Percentiles rank a stretch among this genome's conserved stretches.
phyloP scores from a whole-genome alignment of 192 early-diverging fungal genomes.

The Rhizophagus sp. region DNA sequence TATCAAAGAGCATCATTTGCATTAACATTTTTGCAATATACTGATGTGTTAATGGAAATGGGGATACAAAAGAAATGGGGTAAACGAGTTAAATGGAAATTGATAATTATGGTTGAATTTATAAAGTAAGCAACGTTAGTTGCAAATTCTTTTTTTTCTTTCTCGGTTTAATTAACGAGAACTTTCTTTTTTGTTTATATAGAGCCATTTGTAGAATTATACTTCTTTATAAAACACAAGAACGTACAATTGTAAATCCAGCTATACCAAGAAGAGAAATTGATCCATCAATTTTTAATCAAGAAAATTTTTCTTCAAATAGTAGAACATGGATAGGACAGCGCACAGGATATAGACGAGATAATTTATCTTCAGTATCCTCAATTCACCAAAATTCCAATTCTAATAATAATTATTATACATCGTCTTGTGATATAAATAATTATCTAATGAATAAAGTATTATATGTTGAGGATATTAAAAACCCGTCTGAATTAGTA shows the following conservation, averaged over 20 bases:
- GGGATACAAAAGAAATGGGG: constrained; percentile 65
- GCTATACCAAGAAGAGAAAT: constrained; percentile 26
- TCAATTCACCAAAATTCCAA: constrained; percentile 50
- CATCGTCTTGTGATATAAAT: constrained; percentile 46
- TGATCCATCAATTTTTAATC: constrained; percentile 23
- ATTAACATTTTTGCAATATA: constrained; percentile 70
- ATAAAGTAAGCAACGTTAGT: constrained; percentile 55
- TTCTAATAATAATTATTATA: constrained; percentile 59
- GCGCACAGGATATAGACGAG: not conserved
- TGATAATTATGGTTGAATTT: constrained; percentile 64
- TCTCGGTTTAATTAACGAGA: not conserved
- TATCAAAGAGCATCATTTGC: constrained; percentile 63
- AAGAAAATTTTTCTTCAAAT: not conserved
- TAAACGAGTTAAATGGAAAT: constrained; percentile 58
- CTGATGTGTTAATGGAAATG: constrained; percentile 81
- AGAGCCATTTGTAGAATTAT: constrained; percentile 31
- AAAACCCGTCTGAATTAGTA: constrained; percentile 72
- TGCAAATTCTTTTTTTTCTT: not conserved
- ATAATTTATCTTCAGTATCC: constrained; percentile 30
- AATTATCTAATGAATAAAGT: constrained; percentile 57
- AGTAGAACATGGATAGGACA: not conserved
- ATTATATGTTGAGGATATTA: constrained; percentile 62
- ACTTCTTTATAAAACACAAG: constrained; percentile 10
- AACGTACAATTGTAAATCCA: constrained; percentile 16
- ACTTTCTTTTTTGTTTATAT: constrained; percentile 13